phyloP scores from a whole-genome alignment of 225 moss, liverwort and hornwort species.

The Straminergon stramineum region DNA sequence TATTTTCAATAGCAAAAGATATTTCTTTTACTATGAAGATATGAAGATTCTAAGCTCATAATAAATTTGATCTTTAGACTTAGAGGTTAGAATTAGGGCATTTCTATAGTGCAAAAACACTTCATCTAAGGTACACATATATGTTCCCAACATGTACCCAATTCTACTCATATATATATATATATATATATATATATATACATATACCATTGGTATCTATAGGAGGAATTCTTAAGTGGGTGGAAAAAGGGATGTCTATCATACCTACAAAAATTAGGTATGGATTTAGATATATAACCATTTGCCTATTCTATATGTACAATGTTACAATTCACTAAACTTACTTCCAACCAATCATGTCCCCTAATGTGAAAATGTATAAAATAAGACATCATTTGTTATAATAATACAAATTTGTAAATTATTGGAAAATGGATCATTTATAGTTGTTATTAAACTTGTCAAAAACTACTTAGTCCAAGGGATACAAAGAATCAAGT shows the following conservation, averaged over 20 bases:
- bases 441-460: background rate
- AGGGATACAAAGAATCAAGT: background rate
- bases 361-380: background rate
- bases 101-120: background rate
- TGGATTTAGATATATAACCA: background rate
- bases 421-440: background rate
- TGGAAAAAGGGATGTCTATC: background rate
- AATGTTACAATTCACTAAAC: background rate
- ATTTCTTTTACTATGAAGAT: background rate
- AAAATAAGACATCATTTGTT: background rate
- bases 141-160: rapidly evolving
- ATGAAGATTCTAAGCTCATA: background rate
- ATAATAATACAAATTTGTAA: background rate
- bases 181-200: background rate
- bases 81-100: background rate
- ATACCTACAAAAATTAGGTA: background rate
- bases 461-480: background rate
- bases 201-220: background rate
- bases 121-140: background rate
- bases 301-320: background rate
- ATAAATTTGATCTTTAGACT: background rate
- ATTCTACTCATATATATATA: rapidly evolving
- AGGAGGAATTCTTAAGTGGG: background rate
- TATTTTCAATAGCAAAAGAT: background rate
- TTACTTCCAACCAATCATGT: background rate